Conservation (phyloP, 306 rosid genomes). For the Glycine tomentella region DNA sequence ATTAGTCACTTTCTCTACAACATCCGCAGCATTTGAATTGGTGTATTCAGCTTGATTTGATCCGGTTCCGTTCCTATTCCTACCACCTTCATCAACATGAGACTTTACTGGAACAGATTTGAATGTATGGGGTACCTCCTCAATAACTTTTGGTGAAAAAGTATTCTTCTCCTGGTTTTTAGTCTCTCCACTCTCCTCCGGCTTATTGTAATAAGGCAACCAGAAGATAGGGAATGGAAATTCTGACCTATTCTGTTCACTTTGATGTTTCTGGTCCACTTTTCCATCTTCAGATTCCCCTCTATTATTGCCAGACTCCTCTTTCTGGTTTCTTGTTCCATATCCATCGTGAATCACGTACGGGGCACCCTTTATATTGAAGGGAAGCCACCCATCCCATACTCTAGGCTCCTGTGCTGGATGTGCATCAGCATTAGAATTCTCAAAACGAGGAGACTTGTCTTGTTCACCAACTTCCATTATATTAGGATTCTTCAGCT, state of each 20-base stretch:
- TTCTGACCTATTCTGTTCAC: constrained; percentile 47
- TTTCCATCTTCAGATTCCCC: constrained; percentile 45
- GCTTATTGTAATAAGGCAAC: constrained; percentile 64
- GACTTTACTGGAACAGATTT: constrained; percentile 45
- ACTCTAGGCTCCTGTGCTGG: constrained; percentile 41
- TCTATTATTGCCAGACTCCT: constrained; percentile 10
- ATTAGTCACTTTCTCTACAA: background rate
- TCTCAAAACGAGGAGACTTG: constrained; percentile 30
- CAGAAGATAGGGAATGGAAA: constrained; percentile 67
- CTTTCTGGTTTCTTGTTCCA: constrained; percentile 39
- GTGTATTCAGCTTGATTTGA: background rate
- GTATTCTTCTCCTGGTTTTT: constrained; percentile 22
- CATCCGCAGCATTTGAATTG: constrained; percentile 6
- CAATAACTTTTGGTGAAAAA: constrained; percentile 17
- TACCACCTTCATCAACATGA: constrained; percentile 25
- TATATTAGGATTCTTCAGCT: constrained; percentile 31
- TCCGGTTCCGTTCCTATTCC: constrained; percentile 1
- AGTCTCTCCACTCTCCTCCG: constrained; percentile 45
- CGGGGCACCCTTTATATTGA: constrained; percentile 45
- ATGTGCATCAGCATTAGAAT: constrained; percentile 5
- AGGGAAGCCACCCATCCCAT: constrained; percentile 62
- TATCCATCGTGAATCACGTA: constrained; percentile 46
- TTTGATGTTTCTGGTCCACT: constrained; percentile 38
- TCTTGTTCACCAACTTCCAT: constrained; percentile 44
- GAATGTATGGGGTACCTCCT: constrained; percentile 41